A percentile compares a stretch with the other conserved stretches of the same genome.
Evolutionary conservation across 768 basidiomycete species (phyloP).

Genomic region (Chalciporus pseudorubinellus): DNA sequence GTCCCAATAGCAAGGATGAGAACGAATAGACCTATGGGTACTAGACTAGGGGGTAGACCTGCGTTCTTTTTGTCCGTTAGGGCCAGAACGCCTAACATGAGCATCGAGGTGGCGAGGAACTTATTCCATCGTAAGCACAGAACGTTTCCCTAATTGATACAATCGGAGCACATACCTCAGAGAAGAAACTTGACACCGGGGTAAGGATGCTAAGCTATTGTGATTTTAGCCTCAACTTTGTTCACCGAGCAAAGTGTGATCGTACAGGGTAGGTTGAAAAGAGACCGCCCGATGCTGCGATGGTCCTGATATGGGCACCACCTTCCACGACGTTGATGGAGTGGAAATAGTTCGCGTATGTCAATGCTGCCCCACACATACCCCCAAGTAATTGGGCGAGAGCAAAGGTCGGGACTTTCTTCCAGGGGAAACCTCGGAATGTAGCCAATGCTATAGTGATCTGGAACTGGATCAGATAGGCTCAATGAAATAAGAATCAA

Average conservation of each 20-base stretch:
- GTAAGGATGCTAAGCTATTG: conserved; percentile 36
- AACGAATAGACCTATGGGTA: conserved; percentile 53
- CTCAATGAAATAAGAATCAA: not conserved
- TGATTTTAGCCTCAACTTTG: not conserved
- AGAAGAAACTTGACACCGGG: conserved; percentile 41
- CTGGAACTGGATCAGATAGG: conserved; percentile 26
- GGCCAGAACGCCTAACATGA: conserved; percentile 51
- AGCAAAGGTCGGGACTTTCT: conserved; percentile 69
- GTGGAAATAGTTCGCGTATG: conserved; percentile 61
- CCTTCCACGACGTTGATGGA: conserved; percentile 61
- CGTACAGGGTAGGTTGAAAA: conserved; percentile 58
- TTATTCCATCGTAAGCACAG: conserved; percentile 17
- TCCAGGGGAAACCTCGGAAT: conserved; percentile 72
- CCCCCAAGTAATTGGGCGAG: conserved; percentile 57
- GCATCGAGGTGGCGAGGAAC: conserved; percentile 52
- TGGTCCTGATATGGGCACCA: conserved; percentile 45
- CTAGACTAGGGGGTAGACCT: conserved; percentile 46
- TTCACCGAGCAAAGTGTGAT: not conserved
- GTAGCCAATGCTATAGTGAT: conserved; percentile 63
- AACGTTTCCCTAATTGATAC: no score
- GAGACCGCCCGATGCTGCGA: conserved; percentile 47
- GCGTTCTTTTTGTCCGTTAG: conserved; percentile 50
- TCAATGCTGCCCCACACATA: conserved; percentile 47
- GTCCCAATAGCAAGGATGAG: conserved; percentile 53
- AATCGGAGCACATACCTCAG: conserved; percentile 29